Conservation (phyloP, 2,329 filamentous ascomycete genomes). For the Alternaria brassicicola region DNA sequence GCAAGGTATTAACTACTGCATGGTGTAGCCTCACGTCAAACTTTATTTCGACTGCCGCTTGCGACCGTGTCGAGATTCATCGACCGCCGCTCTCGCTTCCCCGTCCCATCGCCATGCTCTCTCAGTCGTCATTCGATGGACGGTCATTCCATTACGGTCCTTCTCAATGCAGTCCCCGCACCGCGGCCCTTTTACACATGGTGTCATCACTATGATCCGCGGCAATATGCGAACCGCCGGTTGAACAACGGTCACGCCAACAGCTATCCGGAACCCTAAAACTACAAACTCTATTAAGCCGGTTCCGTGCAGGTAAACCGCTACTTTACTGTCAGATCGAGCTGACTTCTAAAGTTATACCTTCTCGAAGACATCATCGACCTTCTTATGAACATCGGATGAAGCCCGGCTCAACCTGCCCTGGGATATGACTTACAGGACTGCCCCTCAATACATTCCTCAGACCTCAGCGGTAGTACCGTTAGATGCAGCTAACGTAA, state of each 20-base stretch:
- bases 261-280: background rate
- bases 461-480: slow-evolving; percentile 1
- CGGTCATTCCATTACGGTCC: background rate
- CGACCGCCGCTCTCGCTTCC: background rate
- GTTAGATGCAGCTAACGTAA: slow-evolving; percentile 3
- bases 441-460: background rate
- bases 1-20: background rate
- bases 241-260: background rate
- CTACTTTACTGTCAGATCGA: background rate
- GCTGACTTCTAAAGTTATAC: background rate
- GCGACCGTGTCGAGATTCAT: slow-evolving; percentile 5
- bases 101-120: background rate
- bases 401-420: background rate
- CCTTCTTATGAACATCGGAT: background rate
- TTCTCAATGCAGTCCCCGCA: background rate
- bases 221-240: background rate
- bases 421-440: background rate
- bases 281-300: background rate
- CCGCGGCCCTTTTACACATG: background rate
- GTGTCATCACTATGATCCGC: background rate
- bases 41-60: slow-evolving; percentile 3
- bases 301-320: background rate
- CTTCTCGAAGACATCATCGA: background rate
- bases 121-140: background rate
- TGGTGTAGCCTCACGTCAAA: background rate